Evolutionary conservation across 192 early-diverging fungal genomes (phyloP).

Genomic region (Backusella macrospora): DNA sequence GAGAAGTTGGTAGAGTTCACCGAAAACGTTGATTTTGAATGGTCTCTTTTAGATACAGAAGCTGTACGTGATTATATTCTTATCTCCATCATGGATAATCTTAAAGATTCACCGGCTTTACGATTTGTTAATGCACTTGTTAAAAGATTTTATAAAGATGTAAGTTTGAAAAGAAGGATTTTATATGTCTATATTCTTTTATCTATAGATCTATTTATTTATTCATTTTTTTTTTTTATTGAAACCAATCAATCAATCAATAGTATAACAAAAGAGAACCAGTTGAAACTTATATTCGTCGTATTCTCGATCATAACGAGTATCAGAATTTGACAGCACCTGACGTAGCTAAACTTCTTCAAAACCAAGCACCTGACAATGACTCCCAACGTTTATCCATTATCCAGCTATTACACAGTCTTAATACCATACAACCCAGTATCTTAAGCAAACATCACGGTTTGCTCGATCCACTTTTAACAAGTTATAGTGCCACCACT

Average conservation of each 20-base stretch:
- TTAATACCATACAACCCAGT: conserved; percentile 55
- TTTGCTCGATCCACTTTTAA: conserved; percentile 50
- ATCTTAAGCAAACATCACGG: conserved; percentile 49
- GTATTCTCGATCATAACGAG: conserved; percentile 44
- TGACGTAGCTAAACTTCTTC: conserved; percentile 31
- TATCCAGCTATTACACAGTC: conserved; percentile 49
- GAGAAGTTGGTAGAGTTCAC: background rate
- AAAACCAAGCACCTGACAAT: conserved; percentile 32
- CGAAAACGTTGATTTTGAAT: background rate
- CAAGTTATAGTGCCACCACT: conserved; percentile 63
- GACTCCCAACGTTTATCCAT: conserved; percentile 47
- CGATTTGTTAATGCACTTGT: conserved; percentile 45
- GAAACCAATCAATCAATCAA: background rate
- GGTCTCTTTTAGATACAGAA: conserved; percentile 33
- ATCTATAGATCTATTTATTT: too few species aligned
- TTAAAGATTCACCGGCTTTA: conserved; percentile 46
- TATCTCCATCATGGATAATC: conserved; percentile 40
- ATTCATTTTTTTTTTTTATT: background rate
- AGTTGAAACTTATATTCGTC: conserved; percentile 41
- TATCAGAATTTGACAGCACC: conserved; percentile 43
- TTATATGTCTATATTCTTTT: background rate
- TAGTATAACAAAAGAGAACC: conserved; percentile 34
- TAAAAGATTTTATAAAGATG: conserved; percentile 32
- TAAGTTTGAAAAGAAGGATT: conserved; percentile 30
- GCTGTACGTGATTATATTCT: conserved; percentile 46